These are phyloP conservation scores for Lachancea nothofagi DNA, from an alignment of 805 yeast genomes.

Conservation along the genomic window DNA sequence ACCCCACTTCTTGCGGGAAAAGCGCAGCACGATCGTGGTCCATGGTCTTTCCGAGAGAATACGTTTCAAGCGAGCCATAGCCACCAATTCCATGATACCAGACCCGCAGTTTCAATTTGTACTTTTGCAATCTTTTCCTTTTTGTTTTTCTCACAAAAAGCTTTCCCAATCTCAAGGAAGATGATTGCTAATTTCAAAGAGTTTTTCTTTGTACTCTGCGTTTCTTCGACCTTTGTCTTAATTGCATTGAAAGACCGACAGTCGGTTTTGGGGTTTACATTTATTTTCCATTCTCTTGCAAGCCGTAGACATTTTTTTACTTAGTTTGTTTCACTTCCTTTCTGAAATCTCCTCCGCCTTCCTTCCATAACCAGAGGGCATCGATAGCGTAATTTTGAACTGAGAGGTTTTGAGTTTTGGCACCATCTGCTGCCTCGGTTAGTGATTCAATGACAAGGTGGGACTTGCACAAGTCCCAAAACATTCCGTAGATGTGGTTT, in stretches of 20 bases:
- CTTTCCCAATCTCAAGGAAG: too few relatives aligned
- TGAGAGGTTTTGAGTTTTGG: constrained; percentile 56
- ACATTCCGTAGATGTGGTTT: constrained; percentile 37
- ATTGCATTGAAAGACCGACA: constrained; percentile 1
- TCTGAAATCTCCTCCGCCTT: constrained; percentile 38
- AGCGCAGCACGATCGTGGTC: neutral
- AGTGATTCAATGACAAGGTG: constrained; percentile 60
- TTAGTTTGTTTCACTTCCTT: constrained; percentile 4
- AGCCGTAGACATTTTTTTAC: neutral
- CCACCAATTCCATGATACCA: too few relatives aligned
- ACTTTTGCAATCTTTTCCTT: too few relatives aligned
- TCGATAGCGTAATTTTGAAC: constrained; percentile 81
- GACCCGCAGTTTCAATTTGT: too few relatives aligned
- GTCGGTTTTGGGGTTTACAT: constrained; percentile 5
- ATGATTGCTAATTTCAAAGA: constrained; percentile 1
- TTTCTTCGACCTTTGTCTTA: neutral
- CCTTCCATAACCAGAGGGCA: constrained; percentile 84
- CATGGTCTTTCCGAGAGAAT: constrained; percentile 2
- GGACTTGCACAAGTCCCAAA: constrained; percentile 69
- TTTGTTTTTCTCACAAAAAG: too few relatives aligned
- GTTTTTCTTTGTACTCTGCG: constrained; percentile 3
- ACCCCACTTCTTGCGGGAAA: neutral
- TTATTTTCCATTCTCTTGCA: neutral
- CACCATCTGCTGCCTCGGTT: constrained; percentile 63
- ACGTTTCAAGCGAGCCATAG: neutral